Base-by-base conservation (phyloP, 2,329 filamentous ascomycete genomes). In the Xylariaceae sp. region DNA sequence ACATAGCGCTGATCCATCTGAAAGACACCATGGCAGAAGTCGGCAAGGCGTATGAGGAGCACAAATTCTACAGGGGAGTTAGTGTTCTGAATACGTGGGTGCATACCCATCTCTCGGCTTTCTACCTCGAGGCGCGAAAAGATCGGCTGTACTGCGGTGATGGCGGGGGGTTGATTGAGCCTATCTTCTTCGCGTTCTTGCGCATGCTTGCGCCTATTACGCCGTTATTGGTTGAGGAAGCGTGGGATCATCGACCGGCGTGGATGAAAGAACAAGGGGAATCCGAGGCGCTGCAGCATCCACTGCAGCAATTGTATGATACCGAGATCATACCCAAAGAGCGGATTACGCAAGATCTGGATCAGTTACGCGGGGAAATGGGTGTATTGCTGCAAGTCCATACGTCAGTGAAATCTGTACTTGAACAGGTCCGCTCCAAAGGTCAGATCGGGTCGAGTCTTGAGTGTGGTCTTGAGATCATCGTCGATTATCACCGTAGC, bases 121-220 rank as follows among this genome's bases (percentile, higher is more conserved):
- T 96, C 68, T 99, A 97, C 67, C 82, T 99, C 49, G 94, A 99
- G 68, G 84, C 88, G 0, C 77, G 91, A 60, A 99, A 99, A 69
- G 94, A 99, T 62, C 79, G 89, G 3, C 75, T 97, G 1, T 99
- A 99, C 72, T 94, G 91, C 41, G 89, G 87, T 30, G 81, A 85
- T 52, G 80, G 81, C 12, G 76, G 80, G 12, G 86, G 87, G 42
- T 75, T 80, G 5, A 70, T 88, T 42, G 78, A 81, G 57, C 75
- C 80, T 27, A 81, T 96, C 47, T 83, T 92, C 53, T 71, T 81
- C 6, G 83, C 89, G 33, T 74, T 96, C 15, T 72, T 91, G 53
- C 80, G 85, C 47, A 89, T 95, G 78, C 75, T 97, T 30, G 85
- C 82, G 2, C 90, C 92, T 1, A 80, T 96, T 48, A 87, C 86